Percentiles rank a stretch among this genome's conserved stretches.
Conservation (phyloP, 352 stramenopile species). For the Pythium coloratum region DNA sequence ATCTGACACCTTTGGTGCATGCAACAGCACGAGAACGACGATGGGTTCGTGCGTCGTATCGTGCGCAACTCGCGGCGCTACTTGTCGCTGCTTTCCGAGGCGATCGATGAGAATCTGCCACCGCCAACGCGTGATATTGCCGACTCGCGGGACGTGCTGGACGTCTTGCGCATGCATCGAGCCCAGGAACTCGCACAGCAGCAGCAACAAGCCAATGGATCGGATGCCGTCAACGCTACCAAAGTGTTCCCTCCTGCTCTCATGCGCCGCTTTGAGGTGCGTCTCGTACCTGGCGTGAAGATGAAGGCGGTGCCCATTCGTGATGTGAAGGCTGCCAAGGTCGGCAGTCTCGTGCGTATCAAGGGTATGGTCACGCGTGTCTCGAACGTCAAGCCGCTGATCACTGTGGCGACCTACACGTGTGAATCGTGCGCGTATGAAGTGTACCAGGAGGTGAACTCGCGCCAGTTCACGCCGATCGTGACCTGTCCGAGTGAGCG, state of each 20-base stretch:
- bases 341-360: slow-evolving; percentile 96
- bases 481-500: slow-evolving; percentile 87
- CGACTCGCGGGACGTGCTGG: slow-evolving; percentile 80
- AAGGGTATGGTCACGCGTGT: slow-evolving; percentile 98
- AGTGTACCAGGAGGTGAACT: slow-evolving; percentile 96
- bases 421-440: slow-evolving; percentile 96
- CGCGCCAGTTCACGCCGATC: slow-evolving; percentile 94
- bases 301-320: slow-evolving; percentile 90
- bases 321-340: slow-evolving; percentile 92
- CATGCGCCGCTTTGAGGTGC: slow-evolving; percentile 90
- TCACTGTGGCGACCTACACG: slow-evolving; percentile 97
- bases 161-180: slow-evolving; percentile 78
- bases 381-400: slow-evolving; percentile 97
- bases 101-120: slow-evolving; percentile 86
- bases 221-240: slow-evolving; percentile 32
- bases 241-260: slow-evolving; percentile 91
- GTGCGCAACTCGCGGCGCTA: slow-evolving; percentile 86
- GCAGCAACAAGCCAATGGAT: slow-evolving; percentile 38
- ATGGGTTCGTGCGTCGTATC: slow-evolving; percentile 84
- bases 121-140: slow-evolving; percentile 78
- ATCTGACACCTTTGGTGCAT: neutral
- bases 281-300: slow-evolving; percentile 81
- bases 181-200: slow-evolving; percentile 70
- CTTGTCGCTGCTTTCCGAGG: slow-evolving; percentile 86
- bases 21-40: slow-evolving; percentile 74